Evolutionary conservation across 1,284 basidiomycete genomes (phyloP), one percentile per base, ranked within the genome.

Genomic region (Termitomyces sp.): DNA sequence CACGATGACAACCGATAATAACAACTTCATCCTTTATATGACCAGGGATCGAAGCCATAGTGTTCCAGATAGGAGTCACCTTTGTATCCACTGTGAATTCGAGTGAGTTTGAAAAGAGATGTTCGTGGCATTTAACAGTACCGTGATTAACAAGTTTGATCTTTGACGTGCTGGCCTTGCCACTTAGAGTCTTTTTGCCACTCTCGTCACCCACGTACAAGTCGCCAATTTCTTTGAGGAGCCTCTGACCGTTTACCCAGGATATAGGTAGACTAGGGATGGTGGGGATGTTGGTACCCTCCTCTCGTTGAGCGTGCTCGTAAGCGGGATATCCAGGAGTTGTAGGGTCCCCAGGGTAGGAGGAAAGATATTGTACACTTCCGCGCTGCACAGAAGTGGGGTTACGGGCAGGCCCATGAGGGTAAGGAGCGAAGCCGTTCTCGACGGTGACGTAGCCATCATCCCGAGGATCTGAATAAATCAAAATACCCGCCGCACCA

Each of bases 261-360:
- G 84, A 87, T 51, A 90, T 80, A 0, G 86, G 86, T 40, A 93
- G 68, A 62, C 90, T 93, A 0, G 91, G 93, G 59, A 94, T 96
- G 28, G 70, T 77, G 6, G 94, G 92, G 46, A 90, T 80, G 60
- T 90, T 93, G 43, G 71, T 73, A 24, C 78, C 82, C 41, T 85
- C 78, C 2, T 80, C 72, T 19, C 91, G 80, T 24, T 86, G 86
- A 9, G 85, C 84, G 63, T 95, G 86, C 65, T 85, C 79, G 68
- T 97, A 97, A 2, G 93, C 81, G 19, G 96, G 95, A 59, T 79
- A 76, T 14, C 91, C 91, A 1, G 94, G 94, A 0, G 95, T 97
- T 0, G 84, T 83, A 3, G 91, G 90, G 65, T 93, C 91, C 18
- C 86, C 86, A 1, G 93, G 92, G 67, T 95, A 95, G 33, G 75